phyloP scores from a whole-genome alignment of 371 early-diverging fungal genomes.

The Massospora cicadina region DNA sequence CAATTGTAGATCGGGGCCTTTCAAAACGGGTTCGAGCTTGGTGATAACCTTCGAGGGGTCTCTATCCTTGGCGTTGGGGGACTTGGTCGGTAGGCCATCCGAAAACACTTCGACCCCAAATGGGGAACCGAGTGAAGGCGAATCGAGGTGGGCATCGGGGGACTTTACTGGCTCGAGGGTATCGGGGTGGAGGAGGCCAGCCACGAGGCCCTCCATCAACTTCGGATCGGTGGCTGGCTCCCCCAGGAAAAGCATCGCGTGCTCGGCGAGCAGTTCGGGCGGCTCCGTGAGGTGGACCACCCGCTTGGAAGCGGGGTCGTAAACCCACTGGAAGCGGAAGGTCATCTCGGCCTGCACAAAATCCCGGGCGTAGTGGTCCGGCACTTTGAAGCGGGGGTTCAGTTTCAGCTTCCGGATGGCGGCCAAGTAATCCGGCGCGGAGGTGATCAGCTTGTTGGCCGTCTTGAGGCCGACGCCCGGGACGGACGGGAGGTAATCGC shows the following conservation, averaged over 20 bases:
- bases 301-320: conserved; percentile 27
- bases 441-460: conserved; percentile 43
- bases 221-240: background rate
- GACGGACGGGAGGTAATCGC: conserved; percentile 82
- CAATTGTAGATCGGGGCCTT: background rate
- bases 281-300: conserved; percentile 36
- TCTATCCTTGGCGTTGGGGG: too few relatives aligned
- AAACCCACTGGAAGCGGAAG: conserved; percentile 69
- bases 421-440: conserved; percentile 21
- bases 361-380: conserved; percentile 31
- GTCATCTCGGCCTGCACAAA: conserved; percentile 59
- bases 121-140: background rate
- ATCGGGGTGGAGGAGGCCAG: background rate
- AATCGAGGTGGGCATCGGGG: background rate
- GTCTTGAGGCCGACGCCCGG: conserved; percentile 78
- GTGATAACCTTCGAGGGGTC: too few relatives aligned
- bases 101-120: background rate
- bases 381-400: conserved; percentile 19
- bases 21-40: too few relatives aligned
- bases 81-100: background rate
- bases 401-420: conserved; percentile 17
- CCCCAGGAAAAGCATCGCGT: conserved; percentile 11
- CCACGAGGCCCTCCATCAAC: background rate
- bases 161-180: background rate
- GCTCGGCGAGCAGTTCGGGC: conserved; percentile 18